Evolutionary conservation across 345 rosid species (phyloP).

Genomic region (Eucalyptus marginata): DNA sequence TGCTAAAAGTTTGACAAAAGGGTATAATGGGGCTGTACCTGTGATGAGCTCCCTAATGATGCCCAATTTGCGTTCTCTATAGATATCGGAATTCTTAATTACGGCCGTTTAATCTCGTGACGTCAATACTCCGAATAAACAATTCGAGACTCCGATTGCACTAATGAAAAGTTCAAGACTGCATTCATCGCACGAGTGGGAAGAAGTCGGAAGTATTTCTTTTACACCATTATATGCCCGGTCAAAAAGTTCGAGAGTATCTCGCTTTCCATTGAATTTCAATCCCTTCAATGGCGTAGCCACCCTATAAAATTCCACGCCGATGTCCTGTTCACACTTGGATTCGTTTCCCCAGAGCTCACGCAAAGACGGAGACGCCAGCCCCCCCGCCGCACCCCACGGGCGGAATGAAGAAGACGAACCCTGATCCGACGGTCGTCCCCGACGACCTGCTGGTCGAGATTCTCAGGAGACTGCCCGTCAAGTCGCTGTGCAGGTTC

Average conservation of each 20-base stretch:
- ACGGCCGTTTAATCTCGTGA: background rate
- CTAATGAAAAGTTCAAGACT: background rate
- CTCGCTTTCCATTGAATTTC: background rate
- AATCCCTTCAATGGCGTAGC: rapidly evolving
- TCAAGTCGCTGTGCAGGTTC: background rate
- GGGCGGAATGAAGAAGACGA: background rate
- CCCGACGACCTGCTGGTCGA: background rate
- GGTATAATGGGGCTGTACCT: background rate
- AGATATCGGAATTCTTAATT: background rate
- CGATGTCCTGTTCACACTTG: background rate
- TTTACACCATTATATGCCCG: background rate
- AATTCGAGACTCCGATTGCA: background rate
- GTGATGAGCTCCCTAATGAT: background rate
- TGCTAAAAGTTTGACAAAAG: no score
- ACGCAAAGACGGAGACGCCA: background rate
- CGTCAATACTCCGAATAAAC: background rate
- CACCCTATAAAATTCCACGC: background rate
- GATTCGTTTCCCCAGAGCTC: background rate
- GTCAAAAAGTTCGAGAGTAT: background rate
- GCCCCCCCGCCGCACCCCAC: background rate
- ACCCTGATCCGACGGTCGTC: background rate
- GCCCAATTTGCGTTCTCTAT: background rate
- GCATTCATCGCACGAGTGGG: background rate
- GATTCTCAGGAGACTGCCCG: background rate
- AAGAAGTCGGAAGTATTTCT: background rate